Conservation (phyloP, 192 early-diverging fungal genomes). For the Coemansia sp. region DNA sequence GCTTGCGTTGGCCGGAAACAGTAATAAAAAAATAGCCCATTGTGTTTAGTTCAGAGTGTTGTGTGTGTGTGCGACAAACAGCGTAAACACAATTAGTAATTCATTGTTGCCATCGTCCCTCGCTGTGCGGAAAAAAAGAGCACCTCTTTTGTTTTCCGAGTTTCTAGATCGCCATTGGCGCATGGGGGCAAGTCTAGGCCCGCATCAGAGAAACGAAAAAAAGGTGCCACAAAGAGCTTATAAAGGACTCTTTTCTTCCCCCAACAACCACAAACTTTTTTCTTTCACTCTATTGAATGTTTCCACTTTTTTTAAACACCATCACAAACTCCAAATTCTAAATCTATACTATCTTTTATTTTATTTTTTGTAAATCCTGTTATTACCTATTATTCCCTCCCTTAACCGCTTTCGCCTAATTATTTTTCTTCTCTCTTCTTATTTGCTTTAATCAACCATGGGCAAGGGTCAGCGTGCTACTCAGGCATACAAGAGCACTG, state of each 20-base stretch:
- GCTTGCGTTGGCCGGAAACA: not conserved
- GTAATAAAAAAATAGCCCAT: not conserved
- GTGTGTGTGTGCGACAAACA: not conserved
- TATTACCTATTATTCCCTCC: not conserved
- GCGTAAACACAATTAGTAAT: conserved; percentile 1
- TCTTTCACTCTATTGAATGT: not conserved
- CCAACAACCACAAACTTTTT: not conserved
- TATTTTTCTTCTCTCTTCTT: not conserved
- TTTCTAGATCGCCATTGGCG: no score
- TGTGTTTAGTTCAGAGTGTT: not conserved
- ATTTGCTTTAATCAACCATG: conserved; percentile 15
- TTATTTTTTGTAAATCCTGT: not conserved
- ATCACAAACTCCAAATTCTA: no score
- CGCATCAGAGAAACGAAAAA: not conserved
- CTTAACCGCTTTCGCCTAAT: not conserved
- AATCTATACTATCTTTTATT: not conserved
- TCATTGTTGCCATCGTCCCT: not conserved
- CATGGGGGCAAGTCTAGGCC: not conserved
- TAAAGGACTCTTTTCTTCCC: not conserved
- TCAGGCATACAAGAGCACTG: conserved; percentile 45
- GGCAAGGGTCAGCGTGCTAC: conserved; percentile 52
- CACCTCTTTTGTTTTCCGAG: no score
- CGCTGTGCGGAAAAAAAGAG: conserved; percentile 1
- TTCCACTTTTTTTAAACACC: not conserved
- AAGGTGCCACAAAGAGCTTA: not conserved